phyloP scores from a whole-genome alignment of 768 basidiomycete genomes.

The Tricholoma terreum region DNA sequence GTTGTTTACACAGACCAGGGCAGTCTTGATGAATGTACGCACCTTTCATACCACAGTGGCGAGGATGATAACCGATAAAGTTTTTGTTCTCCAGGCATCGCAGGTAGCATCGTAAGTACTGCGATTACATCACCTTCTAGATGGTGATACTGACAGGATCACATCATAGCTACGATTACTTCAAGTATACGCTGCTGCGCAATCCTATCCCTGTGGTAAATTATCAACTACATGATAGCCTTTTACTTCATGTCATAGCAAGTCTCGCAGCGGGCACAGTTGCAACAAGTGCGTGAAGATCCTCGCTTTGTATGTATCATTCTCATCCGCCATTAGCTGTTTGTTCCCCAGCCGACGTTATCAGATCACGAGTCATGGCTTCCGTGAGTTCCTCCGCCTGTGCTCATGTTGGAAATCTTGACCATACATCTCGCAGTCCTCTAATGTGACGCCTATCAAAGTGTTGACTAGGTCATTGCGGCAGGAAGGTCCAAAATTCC shows the following conservation, averaged over 20 bases:
- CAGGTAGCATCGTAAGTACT: conserved; percentile 78
- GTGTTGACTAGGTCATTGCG: conserved; percentile 59
- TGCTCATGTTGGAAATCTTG: background rate
- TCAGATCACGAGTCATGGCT: conserved; percentile 76
- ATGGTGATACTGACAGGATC: background rate
- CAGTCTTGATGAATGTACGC: conserved; percentile 73
- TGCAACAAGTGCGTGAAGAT: conserved; percentile 61
- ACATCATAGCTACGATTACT: conserved; percentile 64
- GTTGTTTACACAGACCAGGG: conserved; percentile 43
- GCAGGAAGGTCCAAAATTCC: conserved; percentile 72
- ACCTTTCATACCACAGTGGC: conserved; percentile 5
- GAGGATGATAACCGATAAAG: background rate
- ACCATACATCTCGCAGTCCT: conserved; percentile 39
- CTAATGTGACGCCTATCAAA: conserved; percentile 43
- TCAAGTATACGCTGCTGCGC: conserved; percentile 58
- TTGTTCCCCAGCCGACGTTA: conserved; percentile 75
- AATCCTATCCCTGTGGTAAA: conserved; percentile 51
- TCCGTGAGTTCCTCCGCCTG: conserved; percentile 42
- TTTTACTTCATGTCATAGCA: conserved; percentile 63
- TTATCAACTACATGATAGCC: conserved; percentile 61
- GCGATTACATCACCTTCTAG: background rate
- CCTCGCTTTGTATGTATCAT: background rate
- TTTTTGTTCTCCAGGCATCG: conserved; percentile 46
- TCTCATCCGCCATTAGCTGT: conserved; percentile 46
- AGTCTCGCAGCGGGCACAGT: conserved; percentile 72